Evolutionary conservation across 768 basidiomycete species (phyloP).

Genomic region (Leccinellum rugosiceps): DNA sequence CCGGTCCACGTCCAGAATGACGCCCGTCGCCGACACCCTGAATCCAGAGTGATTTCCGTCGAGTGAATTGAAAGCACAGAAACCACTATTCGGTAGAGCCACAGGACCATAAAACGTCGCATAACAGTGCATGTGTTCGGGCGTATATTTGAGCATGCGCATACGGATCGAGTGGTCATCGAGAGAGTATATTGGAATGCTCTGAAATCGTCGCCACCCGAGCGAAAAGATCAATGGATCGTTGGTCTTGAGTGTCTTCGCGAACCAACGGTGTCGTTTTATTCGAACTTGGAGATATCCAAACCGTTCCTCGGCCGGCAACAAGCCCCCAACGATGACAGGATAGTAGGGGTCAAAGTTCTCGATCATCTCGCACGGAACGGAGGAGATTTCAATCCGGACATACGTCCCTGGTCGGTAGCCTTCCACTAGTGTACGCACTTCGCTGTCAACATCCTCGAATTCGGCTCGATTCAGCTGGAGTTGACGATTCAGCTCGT

Average conservation of each 20-base stretch:
- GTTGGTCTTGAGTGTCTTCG: slow-evolving; percentile 90
- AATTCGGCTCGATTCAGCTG: slow-evolving; percentile 85
- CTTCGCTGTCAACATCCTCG: slow-evolving; percentile 67
- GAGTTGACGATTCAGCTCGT: slow-evolving; percentile 83
- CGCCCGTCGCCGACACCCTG: slow-evolving; percentile 89
- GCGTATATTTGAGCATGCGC: slow-evolving; percentile 99
- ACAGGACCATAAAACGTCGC: slow-evolving; percentile 97
- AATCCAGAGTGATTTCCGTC: slow-evolving; percentile 67
- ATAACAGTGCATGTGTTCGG: slow-evolving; percentile 99
- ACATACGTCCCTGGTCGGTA: slow-evolving; percentile 89
- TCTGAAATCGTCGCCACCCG: slow-evolving; percentile 98
- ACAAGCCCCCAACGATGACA: slow-evolving; percentile 87
- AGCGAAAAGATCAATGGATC: slow-evolving; percentile 94
- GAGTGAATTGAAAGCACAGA: slow-evolving; percentile 94
- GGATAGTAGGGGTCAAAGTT: slow-evolving; percentile 92
- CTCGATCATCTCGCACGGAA: slow-evolving; percentile 90
- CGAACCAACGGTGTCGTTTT: slow-evolving; percentile 95
- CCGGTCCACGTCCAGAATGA: slow-evolving; percentile 89
- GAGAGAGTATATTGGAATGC: slow-evolving; percentile 89
- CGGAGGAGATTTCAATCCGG: slow-evolving; percentile 79
- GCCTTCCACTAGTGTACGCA: slow-evolving; percentile 85
- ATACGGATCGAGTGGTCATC: slow-evolving; percentile 98
- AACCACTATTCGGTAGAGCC: slow-evolving; percentile 88
- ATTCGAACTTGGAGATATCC: slow-evolving; percentile 93
- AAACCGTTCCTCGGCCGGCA: slow-evolving; percentile 87